Percentiles rank a stretch among this genome's conserved stretches.
Evolutionary conservation across 1,284 basidiomycete species (phyloP).

Genomic region (Pyrrhoderma lamaoense): DNA sequence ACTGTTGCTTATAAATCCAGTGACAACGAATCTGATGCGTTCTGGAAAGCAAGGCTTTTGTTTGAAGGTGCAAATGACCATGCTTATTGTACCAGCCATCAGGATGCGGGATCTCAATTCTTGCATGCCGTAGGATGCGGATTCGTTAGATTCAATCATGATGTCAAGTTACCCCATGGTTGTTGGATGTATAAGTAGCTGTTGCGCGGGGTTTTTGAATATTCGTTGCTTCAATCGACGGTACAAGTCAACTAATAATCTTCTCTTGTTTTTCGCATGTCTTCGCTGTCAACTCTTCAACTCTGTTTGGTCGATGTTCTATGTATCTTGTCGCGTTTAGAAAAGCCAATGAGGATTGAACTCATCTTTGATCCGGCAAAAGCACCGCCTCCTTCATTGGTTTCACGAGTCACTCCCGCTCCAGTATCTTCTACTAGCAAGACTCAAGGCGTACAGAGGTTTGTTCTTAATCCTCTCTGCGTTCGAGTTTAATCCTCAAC

Average conservation of each 20-base stretch:
- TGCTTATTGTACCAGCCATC: too few species aligned
- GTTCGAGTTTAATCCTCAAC: conserved; percentile 13
- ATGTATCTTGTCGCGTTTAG: conserved; percentile 37
- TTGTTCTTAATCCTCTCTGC: conserved; percentile 22
- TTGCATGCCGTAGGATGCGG: too few species aligned
- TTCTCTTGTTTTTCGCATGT: conserved; percentile 26
- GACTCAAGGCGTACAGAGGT: conserved; percentile 34
- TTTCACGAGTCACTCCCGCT: conserved; percentile 60
- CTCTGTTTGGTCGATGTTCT: background rate
- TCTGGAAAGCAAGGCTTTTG: too few species aligned
- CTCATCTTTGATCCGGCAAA: conserved; percentile 87
- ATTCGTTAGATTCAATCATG: too few species aligned
- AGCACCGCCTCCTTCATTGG: conserved; percentile 55
- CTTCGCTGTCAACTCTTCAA: background rate
- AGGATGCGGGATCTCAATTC: too few species aligned
- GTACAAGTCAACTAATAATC: conserved; percentile 57
- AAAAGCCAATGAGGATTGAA: conserved; percentile 98
- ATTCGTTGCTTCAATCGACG: conserved; percentile 1
- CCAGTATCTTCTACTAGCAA: conserved; percentile 31
- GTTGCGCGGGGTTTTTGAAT: conserved; percentile 4
- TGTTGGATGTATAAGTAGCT: background rate
- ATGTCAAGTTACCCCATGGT: too few species aligned
- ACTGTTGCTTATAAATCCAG: too few species aligned
- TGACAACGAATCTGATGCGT: too few species aligned
- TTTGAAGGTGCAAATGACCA: too few species aligned